These are phyloP conservation scores for Aspergillus aculeatus DNA, from an alignment of 2,329 filamentous ascomycete species.

Conservation along the genomic window DNA sequence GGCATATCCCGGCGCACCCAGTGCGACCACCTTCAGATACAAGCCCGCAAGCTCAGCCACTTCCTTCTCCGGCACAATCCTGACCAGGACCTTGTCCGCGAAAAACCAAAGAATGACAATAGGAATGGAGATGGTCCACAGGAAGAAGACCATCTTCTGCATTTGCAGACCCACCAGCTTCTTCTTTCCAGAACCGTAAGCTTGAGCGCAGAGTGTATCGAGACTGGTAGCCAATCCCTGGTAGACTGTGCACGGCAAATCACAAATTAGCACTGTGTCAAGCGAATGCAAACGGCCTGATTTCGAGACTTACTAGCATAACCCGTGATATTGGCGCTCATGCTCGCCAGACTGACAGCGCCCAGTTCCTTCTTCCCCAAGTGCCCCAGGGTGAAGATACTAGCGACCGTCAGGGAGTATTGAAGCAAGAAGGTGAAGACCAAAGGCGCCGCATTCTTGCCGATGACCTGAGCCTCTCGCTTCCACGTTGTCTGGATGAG, in stretches of 20 bases:
- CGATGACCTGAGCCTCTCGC: slow-evolving; percentile 79
- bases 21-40: slow-evolving; percentile 68
- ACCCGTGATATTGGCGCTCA: slow-evolving; percentile 78
- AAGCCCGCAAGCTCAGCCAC: slow-evolving; percentile 69
- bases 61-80: slow-evolving; percentile 68
- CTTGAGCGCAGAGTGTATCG: slow-evolving; percentile 90
- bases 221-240: slow-evolving; percentile 85
- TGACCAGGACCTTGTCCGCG: slow-evolving; percentile 63
- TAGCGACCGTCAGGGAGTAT: slow-evolving; percentile 79
- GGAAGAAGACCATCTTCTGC: slow-evolving; percentile 77
- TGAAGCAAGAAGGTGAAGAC: slow-evolving; percentile 75
- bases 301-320: slow-evolving; percentile 46
- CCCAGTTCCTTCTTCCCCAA: slow-evolving; percentile 70
- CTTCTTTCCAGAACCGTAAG: slow-evolving; percentile 87
- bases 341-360: slow-evolving; percentile 67
- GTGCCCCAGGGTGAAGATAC: slow-evolving; percentile 74
- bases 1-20: slow-evolving; percentile 73
- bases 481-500: slow-evolving; percentile 88
- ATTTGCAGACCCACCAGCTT: slow-evolving; percentile 82
- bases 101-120: slow-evolving; percentile 70
- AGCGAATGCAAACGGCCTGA: neutral
- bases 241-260: slow-evolving; percentile 53
- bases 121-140: slow-evolving; percentile 69
- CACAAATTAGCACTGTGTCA: neutral
- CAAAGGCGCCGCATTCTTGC: slow-evolving; percentile 67